Evolutionary conservation across 306 rosid genomes (phyloP).

Genomic region (Vicia faba): DNA sequence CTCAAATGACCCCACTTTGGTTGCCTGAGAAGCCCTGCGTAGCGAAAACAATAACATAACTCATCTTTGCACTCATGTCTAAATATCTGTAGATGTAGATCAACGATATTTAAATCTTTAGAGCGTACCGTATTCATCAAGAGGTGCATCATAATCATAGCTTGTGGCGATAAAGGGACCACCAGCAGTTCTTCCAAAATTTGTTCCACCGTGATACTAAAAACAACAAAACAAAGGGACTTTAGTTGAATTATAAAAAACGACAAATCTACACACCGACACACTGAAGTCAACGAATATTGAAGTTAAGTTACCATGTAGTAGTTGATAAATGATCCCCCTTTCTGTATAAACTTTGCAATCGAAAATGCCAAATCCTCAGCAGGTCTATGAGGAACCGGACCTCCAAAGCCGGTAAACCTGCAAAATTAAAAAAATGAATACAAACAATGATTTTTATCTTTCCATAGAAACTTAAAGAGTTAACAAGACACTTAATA

Average conservation of each 20-base stretch:
- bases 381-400: conserved; percentile 92
- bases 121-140: conserved; percentile 88
- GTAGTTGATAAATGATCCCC: conserved; percentile 88
- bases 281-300: conserved; percentile 25
- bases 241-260: conserved; percentile 32
- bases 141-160: conserved; percentile 97
- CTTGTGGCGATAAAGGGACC: conserved; percentile 97
- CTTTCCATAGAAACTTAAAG: conserved; percentile 5
- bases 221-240: conserved; percentile 35
- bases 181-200: conserved; percentile 98
- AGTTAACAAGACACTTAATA: conserved; percentile 23
- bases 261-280: neutral
- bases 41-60: conserved; percentile 3
- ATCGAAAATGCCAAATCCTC: conserved; percentile 93
- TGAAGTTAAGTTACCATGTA: conserved; percentile 76
- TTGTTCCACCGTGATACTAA: conserved; percentile 97
- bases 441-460: conserved; percentile 4
- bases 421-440: conserved; percentile 44
- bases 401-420: conserved; percentile 94
- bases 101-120: neutral
- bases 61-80: neutral
- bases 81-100: neutral
- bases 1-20: conserved; percentile 99
- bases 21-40: conserved; percentile 75
- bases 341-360: conserved; percentile 92